These are phyloP conservation scores for Solanum sejunctum DNA, from an alignment of 257 asterid species.

Conservation along the genomic window DNA sequence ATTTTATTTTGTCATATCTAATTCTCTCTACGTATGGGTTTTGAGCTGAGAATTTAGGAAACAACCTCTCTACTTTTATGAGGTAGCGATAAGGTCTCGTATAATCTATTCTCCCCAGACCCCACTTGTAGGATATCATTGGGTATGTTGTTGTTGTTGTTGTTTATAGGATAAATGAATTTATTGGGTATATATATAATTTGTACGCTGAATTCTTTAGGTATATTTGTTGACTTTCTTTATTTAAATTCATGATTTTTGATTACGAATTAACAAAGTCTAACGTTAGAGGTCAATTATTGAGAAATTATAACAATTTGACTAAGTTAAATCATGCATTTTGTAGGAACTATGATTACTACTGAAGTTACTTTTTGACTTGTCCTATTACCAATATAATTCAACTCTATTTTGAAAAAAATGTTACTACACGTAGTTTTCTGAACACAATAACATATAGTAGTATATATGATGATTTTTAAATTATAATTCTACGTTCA, in stretches of 20 bases:
- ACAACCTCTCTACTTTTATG: too few species aligned
- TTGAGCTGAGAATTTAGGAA: too few species aligned
- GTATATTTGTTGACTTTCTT: background rate
- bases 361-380: background rate
- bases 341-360: background rate
- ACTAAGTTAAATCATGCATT: background rate
- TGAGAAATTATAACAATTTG: background rate
- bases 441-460: background rate
- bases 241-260: background rate
- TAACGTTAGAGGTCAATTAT: background rate
- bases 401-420: background rate
- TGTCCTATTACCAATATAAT: background rate
- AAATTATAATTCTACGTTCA: background rate
- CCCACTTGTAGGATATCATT: too few species aligned
- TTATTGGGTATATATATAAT: too few species aligned
- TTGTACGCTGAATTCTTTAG: too few species aligned
- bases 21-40: too few species aligned
- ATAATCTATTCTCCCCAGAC: too few species aligned
- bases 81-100: too few species aligned
- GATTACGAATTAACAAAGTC: background rate
- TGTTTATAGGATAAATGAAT: background rate
- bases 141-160: too few species aligned
- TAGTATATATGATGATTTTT: too few species aligned
- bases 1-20: too few species aligned
- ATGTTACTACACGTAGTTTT: background rate